A percentile compares a stretch with the other conserved stretches of the same genome.
phyloP scores from a whole-genome alignment of 2,329 filamentous ascomycete species.

The Raffaelea ambrosiae region DNA sequence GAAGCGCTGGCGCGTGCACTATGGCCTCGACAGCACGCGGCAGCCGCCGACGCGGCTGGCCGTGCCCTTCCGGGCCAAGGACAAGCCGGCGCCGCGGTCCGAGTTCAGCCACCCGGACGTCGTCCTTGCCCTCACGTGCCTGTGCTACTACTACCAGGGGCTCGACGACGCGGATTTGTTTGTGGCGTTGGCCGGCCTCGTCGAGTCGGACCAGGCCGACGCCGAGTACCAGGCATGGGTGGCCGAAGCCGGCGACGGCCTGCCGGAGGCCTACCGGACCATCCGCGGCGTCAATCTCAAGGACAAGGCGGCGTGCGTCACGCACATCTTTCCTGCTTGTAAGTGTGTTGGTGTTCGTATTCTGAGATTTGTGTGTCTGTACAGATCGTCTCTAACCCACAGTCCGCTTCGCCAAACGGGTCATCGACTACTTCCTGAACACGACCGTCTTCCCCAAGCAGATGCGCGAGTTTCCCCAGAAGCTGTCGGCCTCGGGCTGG shows the following conservation, averaged over 20 bases:
- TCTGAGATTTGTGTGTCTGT: not conserved
- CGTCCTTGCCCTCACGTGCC: constrained; percentile 44
- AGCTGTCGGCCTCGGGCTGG: constrained; percentile 60
- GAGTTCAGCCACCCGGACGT: constrained; percentile 58
- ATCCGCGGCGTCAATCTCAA: constrained; percentile 49
- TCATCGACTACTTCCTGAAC: constrained; percentile 56
- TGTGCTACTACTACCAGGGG: constrained; percentile 50
- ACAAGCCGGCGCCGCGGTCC: constrained; percentile 42
- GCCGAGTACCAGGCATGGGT: constrained; percentile 45
- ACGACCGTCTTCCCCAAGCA: constrained; percentile 52
- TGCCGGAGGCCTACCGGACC: constrained; percentile 28
- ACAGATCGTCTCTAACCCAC: not conserved
- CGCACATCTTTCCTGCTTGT: constrained; percentile 38
- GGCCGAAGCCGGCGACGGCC: constrained; percentile 14
- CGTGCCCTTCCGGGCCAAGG: constrained; percentile 54
- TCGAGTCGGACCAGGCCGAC: constrained; percentile 40
- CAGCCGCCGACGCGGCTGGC: constrained; percentile 36
- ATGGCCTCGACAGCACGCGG: constrained; percentile 41
- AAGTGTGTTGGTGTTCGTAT: not conserved
- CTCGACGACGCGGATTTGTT: constrained; percentile 42
- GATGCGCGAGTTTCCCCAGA: constrained; percentile 53
- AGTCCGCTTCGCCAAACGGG: constrained; percentile 42
- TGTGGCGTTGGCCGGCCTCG: constrained; percentile 35
- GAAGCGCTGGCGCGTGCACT: constrained; percentile 60
- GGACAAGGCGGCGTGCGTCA: constrained; percentile 38